Evolutionary conservation across 306 rosid species (phyloP).

Genomic region (Biancaea sappan): DNA sequence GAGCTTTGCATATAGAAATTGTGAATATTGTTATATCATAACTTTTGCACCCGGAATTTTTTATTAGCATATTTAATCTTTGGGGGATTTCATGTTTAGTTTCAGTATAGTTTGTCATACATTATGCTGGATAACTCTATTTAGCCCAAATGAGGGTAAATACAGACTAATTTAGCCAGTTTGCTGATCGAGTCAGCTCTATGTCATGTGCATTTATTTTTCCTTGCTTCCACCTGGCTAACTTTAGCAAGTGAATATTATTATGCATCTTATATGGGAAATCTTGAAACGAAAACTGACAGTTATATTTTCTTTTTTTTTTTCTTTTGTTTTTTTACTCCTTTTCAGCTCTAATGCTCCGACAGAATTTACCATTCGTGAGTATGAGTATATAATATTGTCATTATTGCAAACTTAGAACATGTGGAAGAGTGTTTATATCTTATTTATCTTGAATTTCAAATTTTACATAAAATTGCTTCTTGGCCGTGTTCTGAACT

Average conservation of each 20-base stretch:
- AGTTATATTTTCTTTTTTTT: neutral
- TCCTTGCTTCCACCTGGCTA: neutral
- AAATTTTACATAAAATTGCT: neutral
- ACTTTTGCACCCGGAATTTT: neutral
- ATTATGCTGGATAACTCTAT: neutral
- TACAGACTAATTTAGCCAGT: neutral
- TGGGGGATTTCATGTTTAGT: neutral
- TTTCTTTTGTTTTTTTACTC: slow-evolving; percentile 3
- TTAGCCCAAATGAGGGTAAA: neutral
- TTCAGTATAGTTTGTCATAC: neutral
- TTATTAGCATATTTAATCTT: neutral
- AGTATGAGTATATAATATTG: slow-evolving; percentile 43
- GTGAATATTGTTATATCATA: neutral
- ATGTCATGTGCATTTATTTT: neutral
- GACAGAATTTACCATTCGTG: slow-evolving; percentile 84
- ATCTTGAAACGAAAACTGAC: slow-evolving; percentile 15
- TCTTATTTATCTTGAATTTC: slow-evolving; percentile 12
- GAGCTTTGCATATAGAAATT: neutral
- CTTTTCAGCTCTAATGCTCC: slow-evolving; percentile 71
- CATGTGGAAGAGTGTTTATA: neutral
- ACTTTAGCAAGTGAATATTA: neutral
- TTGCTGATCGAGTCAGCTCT: neutral
- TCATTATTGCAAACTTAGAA: neutral
- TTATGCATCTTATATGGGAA: neutral
- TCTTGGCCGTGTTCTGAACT: neutral